Evolutionary conservation across 306 rosid species (phyloP), one percentile per base, ranked within the genome.

Genomic region (Carpinus fangiana): DNA sequence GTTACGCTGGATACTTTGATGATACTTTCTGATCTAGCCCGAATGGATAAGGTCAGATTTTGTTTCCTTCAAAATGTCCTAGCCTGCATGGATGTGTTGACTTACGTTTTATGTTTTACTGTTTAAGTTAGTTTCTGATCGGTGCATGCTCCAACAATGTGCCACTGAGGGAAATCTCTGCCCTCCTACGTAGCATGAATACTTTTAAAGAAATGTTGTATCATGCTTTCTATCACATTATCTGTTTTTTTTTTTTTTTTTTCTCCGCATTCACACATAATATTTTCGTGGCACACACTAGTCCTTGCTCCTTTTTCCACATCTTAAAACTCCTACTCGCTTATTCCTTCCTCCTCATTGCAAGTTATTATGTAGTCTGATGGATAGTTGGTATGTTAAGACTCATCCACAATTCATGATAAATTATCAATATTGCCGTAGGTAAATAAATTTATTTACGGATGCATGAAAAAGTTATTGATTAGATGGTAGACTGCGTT

Each of bases 1-100:
- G 92, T 93, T 71, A 83, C 72, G 7, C 88, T 91, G 34, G 98
- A 95, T 76, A 81, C 86, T 71, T 86, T 95, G 76, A 95, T 93
- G 99, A 91, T 95, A 64, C 80, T 95, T 78, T 95, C 99, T 67
- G 99, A 95, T 91, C 89, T 95, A 70, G 95, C 98, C 69, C 99
- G 99, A 73, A 91, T 93, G 98, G 94, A 95, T 87, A 91, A 91
- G 96, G 99, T 95, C 47, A 71, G 86, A 79, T 77, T 77, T 88
- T 70, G 21, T 76, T 82, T 76, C 71, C 69, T 54, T 78, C 20
- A 11, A 48, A 48, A 81, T 78, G 67, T 31, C 34, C 34, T 31
- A 31, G 34, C 34, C 34, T 31, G 34, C 34, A 31, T 31, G 34
- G 34, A 31, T 31, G 34, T 31, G 34, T 82, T 55, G 53, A 45